phyloP scores from a whole-genome alignment of 2,329 filamentous ascomycete genomes.

The Parastagonospora avenae region DNA sequence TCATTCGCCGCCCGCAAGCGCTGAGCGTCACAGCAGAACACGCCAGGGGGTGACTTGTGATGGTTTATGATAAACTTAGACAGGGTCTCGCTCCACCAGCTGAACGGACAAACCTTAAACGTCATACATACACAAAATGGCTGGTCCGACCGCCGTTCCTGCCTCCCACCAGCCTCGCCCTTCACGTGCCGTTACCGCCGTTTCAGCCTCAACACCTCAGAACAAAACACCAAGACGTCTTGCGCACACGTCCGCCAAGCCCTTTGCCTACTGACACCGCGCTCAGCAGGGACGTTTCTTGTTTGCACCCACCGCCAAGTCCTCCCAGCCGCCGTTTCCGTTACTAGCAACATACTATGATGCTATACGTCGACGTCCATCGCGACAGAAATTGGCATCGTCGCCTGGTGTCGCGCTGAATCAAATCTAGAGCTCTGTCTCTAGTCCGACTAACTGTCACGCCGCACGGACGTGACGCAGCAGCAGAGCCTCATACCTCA shows the following conservation, averaged over 20 bases:
- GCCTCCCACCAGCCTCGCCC: too few relatives aligned
- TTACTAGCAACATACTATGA: background rate
- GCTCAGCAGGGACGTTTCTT: background rate
- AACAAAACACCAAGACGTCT: background rate
- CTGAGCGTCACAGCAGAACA: background rate
- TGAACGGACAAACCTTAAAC: too few relatives aligned
- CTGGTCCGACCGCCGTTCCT: too few relatives aligned
- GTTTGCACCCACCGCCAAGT: background rate
- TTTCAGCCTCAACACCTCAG: too few relatives aligned
- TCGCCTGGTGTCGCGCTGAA: background rate
- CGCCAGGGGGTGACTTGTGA: background rate
- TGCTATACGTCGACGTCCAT: background rate
- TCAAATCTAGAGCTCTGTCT: background rate
- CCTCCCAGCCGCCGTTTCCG: background rate
- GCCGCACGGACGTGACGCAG: too few relatives aligned
- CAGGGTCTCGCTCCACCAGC: too few relatives aligned
- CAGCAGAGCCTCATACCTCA: too few relatives aligned
- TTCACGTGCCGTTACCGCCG: too few relatives aligned
- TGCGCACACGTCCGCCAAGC: background rate
- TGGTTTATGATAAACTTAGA: background rate
- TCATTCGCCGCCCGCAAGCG: background rate
- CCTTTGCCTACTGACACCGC: background rate
- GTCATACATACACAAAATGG: too few relatives aligned
- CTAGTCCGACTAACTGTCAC: background rate
- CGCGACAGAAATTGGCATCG: background rate